Evolutionary conservation across 306 rosid genomes (phyloP).

Genomic region (Fragaria vesca): DNA sequence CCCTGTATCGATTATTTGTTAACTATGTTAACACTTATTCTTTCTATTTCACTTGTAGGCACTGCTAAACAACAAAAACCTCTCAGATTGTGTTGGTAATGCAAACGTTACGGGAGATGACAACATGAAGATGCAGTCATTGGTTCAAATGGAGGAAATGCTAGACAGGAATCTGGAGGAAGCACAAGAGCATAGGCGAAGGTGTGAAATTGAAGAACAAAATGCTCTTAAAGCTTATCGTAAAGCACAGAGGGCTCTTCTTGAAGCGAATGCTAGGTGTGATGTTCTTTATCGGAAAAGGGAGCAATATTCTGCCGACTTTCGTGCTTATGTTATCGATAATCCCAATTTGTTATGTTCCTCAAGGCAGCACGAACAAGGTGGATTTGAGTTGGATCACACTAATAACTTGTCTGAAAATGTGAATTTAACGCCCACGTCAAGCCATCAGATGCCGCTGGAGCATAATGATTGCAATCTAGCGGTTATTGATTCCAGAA

Average conservation of each 20-base stretch:
- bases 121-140: conserved; percentile 48
- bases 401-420: conserved; percentile 43
- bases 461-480: conserved; percentile 47
- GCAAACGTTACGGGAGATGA: conserved; percentile 39
- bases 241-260: conserved; percentile 78
- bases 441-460: conserved; percentile 59
- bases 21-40: neutral
- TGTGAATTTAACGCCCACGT: conserved; percentile 44
- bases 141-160: conserved; percentile 68
- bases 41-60: conserved; percentile 37
- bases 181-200: conserved; percentile 76
- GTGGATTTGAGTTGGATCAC: conserved; percentile 51
- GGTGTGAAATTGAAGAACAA: conserved; percentile 89
- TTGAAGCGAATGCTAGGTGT: conserved; percentile 82
- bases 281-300: conserved; percentile 69
- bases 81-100: conserved; percentile 45
- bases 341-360: conserved; percentile 60
- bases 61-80: conserved; percentile 34
- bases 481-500: conserved; percentile 48
- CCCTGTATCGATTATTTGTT: conserved; percentile 9
- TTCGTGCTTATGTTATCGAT: conserved; percentile 57
- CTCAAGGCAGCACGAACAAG: conserved; percentile 56
- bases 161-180: conserved; percentile 89
- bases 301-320: conserved; percentile 62
- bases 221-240: conserved; percentile 81